phyloP scores from a whole-genome alignment of 345 rosid species.

The Eucalyptus cloeziana region DNA sequence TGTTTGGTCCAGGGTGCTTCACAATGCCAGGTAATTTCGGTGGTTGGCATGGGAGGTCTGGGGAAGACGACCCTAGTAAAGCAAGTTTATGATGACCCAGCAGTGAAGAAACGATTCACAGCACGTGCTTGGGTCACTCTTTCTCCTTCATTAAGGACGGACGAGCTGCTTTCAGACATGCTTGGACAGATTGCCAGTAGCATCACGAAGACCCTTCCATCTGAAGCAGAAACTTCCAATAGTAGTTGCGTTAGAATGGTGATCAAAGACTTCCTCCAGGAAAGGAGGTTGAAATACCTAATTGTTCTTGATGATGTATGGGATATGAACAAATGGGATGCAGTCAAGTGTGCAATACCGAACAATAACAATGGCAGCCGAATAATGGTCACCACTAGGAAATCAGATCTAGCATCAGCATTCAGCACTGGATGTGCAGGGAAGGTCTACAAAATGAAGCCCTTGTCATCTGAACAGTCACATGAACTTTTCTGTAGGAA shows the following conservation, averaged over 20 bases:
- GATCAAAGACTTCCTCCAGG: slow-evolving; percentile 4
- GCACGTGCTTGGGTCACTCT: slow-evolving; percentile 17
- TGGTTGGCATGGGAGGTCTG: slow-evolving; percentile 31
- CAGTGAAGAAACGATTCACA: slow-evolving; percentile 6
- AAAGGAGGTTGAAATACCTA: slow-evolving; percentile 10
- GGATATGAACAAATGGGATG: slow-evolving; percentile 16
- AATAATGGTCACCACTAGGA: slow-evolving; percentile 23
- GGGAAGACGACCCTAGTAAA: slow-evolving; percentile 32
- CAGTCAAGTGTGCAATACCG: slow-evolving; percentile 16
- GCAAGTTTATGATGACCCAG: slow-evolving; percentile 15
- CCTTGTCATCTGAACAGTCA: slow-evolving; percentile 10
- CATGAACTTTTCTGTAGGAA: slow-evolving; percentile 20
- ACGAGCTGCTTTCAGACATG: slow-evolving; percentile 5
- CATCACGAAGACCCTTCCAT: slow-evolving; percentile 2
- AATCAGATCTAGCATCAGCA: slow-evolving; percentile 1
- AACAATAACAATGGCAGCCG: slow-evolving; percentile 10
- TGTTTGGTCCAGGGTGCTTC: slow-evolving; percentile 2
- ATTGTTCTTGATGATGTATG: slow-evolving; percentile 25
- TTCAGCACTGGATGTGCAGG: slow-evolving; percentile 4
- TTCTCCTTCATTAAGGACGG: slow-evolving; percentile 6
- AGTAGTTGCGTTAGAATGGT: not conserved
- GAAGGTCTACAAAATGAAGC: slow-evolving; percentile 8
- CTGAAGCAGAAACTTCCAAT: slow-evolving; percentile 4
- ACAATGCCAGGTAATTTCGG: not conserved
- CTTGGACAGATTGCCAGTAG: slow-evolving; percentile 6